Percentiles rank a stretch among this genome's conserved stretches.
phyloP scores from a whole-genome alignment of 1,284 basidiomycete genomes.

The Melampsora americana region DNA sequence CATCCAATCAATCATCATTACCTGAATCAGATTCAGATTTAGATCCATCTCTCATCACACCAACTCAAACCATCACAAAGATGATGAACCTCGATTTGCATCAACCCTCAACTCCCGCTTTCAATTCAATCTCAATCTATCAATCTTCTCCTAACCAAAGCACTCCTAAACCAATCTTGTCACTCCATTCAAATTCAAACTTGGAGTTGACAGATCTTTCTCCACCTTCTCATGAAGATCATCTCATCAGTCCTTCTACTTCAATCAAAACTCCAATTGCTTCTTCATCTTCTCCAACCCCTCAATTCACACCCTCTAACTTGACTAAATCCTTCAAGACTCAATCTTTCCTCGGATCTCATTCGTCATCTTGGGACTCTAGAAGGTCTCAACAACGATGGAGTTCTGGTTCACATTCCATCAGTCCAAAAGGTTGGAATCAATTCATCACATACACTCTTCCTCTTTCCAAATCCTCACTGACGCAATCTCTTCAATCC shows the following conservation, averaged over 20 bases:
- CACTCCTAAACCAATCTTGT: background rate
- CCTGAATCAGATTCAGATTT: too few relatives aligned
- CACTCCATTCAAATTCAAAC: background rate
- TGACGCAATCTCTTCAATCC: background rate
- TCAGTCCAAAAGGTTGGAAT: constrained; percentile 7
- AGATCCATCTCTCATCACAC: too few relatives aligned
- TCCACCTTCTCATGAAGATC: background rate
- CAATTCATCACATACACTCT: background rate
- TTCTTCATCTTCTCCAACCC: background rate
- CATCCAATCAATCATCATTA: background rate
- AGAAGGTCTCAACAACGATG: background rate
- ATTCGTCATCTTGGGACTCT: background rate
- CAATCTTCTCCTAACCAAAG: background rate
- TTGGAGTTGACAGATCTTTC: background rate
- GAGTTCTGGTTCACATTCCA: constrained; percentile 1
- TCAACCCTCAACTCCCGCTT: background rate
- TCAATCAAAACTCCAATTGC: background rate
- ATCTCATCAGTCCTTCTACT: background rate
- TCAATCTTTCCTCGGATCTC: background rate
- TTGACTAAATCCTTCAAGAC: background rate
- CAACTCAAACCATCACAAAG: background rate
- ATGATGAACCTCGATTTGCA: background rate
- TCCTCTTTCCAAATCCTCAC: background rate
- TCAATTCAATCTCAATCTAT: background rate
- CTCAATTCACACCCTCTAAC: background rate